These are phyloP conservation scores for Boletus fagicola DNA, from an alignment of 768 basidiomycete species.

Conservation along the genomic window DNA sequence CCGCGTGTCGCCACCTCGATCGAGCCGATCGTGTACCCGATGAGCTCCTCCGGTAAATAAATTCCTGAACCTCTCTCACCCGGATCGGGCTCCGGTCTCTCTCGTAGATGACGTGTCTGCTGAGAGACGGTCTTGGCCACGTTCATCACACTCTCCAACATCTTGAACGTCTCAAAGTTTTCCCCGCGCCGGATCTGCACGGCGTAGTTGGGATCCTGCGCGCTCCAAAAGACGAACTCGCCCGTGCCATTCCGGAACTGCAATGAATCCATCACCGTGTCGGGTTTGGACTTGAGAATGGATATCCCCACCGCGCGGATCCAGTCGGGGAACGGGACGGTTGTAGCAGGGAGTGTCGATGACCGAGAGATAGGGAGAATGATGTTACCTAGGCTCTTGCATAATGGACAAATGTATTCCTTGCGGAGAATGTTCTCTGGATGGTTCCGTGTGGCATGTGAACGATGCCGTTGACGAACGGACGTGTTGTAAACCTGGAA, in stretches of 20 bases:
- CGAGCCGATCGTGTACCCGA: constrained; percentile 82
- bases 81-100: constrained; percentile 66
- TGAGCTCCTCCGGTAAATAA: constrained; percentile 88
- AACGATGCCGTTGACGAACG: constrained; percentile 81
- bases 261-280: constrained; percentile 64
- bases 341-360: constrained; percentile 43
- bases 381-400: constrained; percentile 94
- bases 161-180: constrained; percentile 63
- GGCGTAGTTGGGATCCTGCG: constrained; percentile 72
- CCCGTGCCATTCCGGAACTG: constrained; percentile 81
- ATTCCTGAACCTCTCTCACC: constrained; percentile 80
- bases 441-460: constrained; percentile 88
- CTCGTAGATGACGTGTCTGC: constrained; percentile 81
- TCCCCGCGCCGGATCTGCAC: constrained; percentile 53
- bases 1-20: constrained; percentile 84
- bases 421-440: constrained; percentile 92
- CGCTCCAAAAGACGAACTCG: constrained; percentile 87
- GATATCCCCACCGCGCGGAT: constrained; percentile 86
- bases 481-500: constrained; percentile 88
- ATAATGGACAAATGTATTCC: constrained; percentile 95
- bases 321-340: constrained; percentile 79
- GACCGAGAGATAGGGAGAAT: constrained; percentile 77
- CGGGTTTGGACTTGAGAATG: constrained; percentile 81
- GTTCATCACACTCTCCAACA: constrained; percentile 84
- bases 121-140: constrained; percentile 77